These are phyloP conservation scores for Cadophora sp. DNA, from an alignment of 2,329 filamentous ascomycete genomes.

Conservation along the genomic window DNA sequence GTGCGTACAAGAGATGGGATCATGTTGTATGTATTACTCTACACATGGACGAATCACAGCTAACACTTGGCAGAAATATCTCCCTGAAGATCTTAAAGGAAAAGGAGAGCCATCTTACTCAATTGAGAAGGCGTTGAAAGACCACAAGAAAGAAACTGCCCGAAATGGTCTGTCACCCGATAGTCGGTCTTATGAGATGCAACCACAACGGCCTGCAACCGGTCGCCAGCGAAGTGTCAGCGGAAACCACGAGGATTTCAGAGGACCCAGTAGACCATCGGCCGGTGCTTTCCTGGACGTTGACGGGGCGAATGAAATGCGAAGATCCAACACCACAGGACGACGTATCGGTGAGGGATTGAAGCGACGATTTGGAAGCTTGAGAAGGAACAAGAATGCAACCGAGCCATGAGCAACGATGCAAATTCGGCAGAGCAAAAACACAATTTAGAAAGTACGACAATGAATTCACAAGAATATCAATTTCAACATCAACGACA, in stretches of 20 bases:
- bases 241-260: conserved; percentile 30
- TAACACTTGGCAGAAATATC: conserved; percentile 61
- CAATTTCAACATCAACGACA: neutral
- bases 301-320: conserved; percentile 32
- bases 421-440: neutral
- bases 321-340: conserved; percentile 49
- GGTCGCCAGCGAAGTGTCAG: conserved; percentile 56
- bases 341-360: conserved; percentile 55
- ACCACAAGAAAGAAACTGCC: conserved; percentile 54
- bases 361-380: conserved; percentile 60
- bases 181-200: conserved; percentile 57
- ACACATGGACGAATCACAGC: neutral
- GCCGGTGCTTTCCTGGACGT: conserved; percentile 25
- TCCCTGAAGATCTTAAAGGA: conserved; percentile 79
- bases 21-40: conserved; percentile 65
- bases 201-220: conserved; percentile 43
- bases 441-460: neutral
- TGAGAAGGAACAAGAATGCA: conserved; percentile 51
- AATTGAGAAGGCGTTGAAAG: conserved; percentile 71
- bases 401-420: conserved; percentile 18
- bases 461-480: conserved; percentile 16
- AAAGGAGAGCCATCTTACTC: conserved; percentile 81
- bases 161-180: conserved; percentile 40
- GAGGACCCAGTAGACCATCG: conserved; percentile 9
- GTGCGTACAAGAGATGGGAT: conserved; percentile 79